phyloP scores from a whole-genome alignment of 108 stramenopile species.

The Discostella pseudostelligera region DNA sequence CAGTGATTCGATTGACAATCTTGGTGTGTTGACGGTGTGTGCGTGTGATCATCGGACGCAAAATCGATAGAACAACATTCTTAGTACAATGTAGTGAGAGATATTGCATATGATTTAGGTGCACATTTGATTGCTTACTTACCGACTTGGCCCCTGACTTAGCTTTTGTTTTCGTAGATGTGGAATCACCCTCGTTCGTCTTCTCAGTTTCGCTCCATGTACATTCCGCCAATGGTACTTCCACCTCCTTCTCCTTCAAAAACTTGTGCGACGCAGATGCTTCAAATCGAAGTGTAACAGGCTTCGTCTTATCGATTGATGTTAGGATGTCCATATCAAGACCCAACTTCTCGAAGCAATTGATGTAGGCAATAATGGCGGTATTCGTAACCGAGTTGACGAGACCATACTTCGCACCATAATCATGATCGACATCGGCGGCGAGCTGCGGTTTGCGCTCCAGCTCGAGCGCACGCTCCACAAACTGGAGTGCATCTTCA shows the following conservation, averaged over 20 bases:
- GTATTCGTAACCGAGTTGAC: slow-evolving; percentile 65
- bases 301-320: slow-evolving; percentile 39
- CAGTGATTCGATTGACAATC: slow-evolving; percentile 41
- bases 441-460: slow-evolving; percentile 37
- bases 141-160: slow-evolving; percentile 26
- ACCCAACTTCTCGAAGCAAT: slow-evolving; percentile 64
- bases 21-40: slow-evolving; percentile 8
- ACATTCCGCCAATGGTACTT: too few species aligned
- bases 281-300: slow-evolving; percentile 60
- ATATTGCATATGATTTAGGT: too few species aligned
- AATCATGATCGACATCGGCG: slow-evolving; percentile 55
- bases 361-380: slow-evolving; percentile 61
- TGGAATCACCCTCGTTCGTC: slow-evolving; percentile 25
- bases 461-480: slow-evolving; percentile 28
- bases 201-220: slow-evolving; percentile 16
- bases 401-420: slow-evolving; percentile 71
- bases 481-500: slow-evolving; percentile 22
- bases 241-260: slow-evolving; percentile 46
- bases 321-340: slow-evolving; percentile 42
- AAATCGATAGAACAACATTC: neutral
- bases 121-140: neutral
- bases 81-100: too few species aligned
- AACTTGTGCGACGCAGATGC: slow-evolving; percentile 42
- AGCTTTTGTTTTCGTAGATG: slow-evolving; percentile 16
- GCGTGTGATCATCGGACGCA: neutral